phyloP scores from a whole-genome alignment of 768 basidiomycete genomes.

The Lentinula raphanica region DNA sequence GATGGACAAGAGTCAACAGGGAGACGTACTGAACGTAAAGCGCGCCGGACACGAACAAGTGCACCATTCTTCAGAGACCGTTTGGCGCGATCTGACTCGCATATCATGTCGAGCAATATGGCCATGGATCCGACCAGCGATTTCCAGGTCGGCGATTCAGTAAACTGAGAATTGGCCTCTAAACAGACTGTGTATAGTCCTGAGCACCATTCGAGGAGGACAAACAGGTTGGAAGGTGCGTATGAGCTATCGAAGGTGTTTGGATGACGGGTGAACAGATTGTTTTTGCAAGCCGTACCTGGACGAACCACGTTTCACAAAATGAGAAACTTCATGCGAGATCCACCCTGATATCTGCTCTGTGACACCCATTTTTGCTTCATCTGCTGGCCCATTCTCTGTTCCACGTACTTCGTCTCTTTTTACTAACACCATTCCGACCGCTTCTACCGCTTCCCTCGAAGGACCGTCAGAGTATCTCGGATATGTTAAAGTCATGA shows the following conservation, averaged over 20 bases:
- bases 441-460: conserved; percentile 61
- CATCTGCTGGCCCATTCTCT: conserved; percentile 31
- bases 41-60: conserved; percentile 56
- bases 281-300: conserved; percentile 40
- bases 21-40: conserved; percentile 55
- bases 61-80: conserved; percentile 55
- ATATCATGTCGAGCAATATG: conserved; percentile 55
- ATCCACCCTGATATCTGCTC: conserved; percentile 79
- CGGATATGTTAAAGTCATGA: conserved; percentile 72
- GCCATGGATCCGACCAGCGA: conserved; percentile 55
- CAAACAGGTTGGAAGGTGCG: conserved; percentile 58
- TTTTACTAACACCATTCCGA: conserved; percentile 58
- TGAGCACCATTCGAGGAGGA: conserved; percentile 69
- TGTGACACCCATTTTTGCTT: conserved; percentile 50
- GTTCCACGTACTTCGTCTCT: conserved; percentile 54
- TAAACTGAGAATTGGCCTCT: conserved; percentile 37
- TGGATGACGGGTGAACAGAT: not conserved
- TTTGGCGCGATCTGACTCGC: conserved; percentile 48
- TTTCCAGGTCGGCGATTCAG: conserved; percentile 43
- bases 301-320: conserved; percentile 46
- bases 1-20: conserved; percentile 28
- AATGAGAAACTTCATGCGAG: conserved; percentile 54
- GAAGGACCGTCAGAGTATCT: conserved; percentile 73
- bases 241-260: conserved; percentile 34
- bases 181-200: conserved; percentile 53